phyloP scores from a whole-genome alignment of 2,329 filamentous ascomycete genomes.

The Chaetomiaceae sp. region DNA sequence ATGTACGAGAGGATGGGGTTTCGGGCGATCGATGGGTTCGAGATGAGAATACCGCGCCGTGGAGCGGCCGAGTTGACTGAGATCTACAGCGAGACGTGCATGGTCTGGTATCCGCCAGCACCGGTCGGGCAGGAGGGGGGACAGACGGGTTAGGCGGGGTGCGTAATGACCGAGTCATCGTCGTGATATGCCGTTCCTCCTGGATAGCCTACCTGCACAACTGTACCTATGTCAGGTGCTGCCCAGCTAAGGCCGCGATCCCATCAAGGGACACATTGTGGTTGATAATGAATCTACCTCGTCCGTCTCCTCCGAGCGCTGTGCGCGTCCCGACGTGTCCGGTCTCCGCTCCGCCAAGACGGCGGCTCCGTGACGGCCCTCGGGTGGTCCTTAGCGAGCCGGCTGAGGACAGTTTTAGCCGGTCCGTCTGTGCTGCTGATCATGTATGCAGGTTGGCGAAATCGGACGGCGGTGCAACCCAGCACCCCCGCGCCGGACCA shows the following conservation, averaged over 20 bases:
- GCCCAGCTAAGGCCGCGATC: no score
- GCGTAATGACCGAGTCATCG: no score
- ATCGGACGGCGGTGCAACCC: slow-evolving; percentile 4
- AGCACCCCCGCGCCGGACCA: neutral
- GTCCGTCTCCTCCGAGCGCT: no score
- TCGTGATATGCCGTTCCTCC: no score
- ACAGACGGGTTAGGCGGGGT: neutral
- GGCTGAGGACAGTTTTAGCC: neutral
- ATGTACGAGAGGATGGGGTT: slow-evolving; percentile 37
- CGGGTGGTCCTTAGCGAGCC: slow-evolving; percentile 2
- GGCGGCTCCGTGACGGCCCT: no score
- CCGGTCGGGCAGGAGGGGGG: neutral
- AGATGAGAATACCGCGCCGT: slow-evolving; percentile 31
- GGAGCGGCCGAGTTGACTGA: slow-evolving; percentile 17
- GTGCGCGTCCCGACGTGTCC: no score
- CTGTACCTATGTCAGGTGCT: no score
- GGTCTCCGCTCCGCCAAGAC: no score
- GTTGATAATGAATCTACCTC: no score
- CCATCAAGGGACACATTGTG: no score
- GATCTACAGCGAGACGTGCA: slow-evolving; percentile 30
- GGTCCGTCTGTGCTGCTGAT: neutral
- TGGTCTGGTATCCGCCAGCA: slow-evolving; percentile 21
- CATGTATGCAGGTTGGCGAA: slow-evolving; percentile 17
- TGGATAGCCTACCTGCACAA: no score
- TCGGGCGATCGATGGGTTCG: slow-evolving; percentile 26